Evolutionary conservation across 495 filamentous ascomycete species (phyloP).

Genomic region (Penicillium soppii): DNA sequence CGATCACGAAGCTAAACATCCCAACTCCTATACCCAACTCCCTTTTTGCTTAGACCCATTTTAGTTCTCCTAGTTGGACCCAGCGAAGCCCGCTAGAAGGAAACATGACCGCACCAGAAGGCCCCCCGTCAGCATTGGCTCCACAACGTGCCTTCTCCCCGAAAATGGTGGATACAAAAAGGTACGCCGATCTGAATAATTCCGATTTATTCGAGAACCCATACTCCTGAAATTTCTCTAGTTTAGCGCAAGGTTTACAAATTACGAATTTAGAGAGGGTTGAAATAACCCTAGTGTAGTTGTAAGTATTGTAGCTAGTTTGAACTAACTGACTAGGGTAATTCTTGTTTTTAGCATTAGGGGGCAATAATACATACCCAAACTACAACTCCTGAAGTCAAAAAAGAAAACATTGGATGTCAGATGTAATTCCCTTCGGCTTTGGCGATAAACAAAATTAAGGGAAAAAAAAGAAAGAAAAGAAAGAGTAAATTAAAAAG

Average conservation of each 20-base stretch:
- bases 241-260: not conserved
- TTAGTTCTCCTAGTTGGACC: conserved; percentile 24
- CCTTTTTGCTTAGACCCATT: conserved; percentile 1
- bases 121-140: conserved; percentile 35
- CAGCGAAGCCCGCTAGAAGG: conserved; percentile 33
- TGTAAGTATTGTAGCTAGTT: no score
- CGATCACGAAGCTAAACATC: conserved; percentile 15
- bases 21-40: conserved; percentile 10
- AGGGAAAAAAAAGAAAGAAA: not conserved
- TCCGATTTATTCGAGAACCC: not conserved
- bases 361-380: conserved; percentile 5
- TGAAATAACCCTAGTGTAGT: no score
- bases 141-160: conserved; percentile 40
- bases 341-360: no score
- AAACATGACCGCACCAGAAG: conserved; percentile 38
- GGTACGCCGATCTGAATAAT: conserved; percentile 37
- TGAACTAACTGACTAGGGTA: no score
- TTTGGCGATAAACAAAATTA: not conserved
- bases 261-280: no score
- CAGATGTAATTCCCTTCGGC: not conserved
- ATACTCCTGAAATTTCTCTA: not conserved
- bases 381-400: conserved; percentile 3
- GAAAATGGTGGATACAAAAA: conserved; percentile 33
- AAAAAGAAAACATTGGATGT: no score
- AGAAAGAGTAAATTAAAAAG: not conserved